Evolutionary conservation across 2,329 filamentous ascomycete genomes (phyloP).

Genomic region (Helminthosporium solani): DNA sequence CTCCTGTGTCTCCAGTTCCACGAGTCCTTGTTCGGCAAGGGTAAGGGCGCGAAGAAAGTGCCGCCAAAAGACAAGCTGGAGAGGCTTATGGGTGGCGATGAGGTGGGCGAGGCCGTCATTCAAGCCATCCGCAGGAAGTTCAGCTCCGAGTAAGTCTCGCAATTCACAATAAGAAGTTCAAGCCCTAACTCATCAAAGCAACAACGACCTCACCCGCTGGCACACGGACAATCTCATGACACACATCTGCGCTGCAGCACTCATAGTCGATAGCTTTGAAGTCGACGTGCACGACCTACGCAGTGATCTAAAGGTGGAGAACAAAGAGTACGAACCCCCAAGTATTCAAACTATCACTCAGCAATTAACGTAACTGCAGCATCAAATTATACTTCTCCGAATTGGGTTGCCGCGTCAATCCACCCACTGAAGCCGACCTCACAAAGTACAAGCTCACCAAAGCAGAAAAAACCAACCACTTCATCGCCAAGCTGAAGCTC

Average conservation of each 20-base stretch:
- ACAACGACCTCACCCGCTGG: constrained; percentile 65
- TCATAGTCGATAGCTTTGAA: constrained; percentile 71
- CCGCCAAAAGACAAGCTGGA: constrained; percentile 66
- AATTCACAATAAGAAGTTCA: not conserved
- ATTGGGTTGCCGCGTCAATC: constrained; percentile 66
- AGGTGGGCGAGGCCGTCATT: constrained; percentile 19
- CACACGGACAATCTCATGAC: constrained; percentile 71
- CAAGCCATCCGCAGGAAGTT: constrained; percentile 62
- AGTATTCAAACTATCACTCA: not conserved
- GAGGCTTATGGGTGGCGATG: constrained; percentile 56
- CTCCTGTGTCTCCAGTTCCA: constrained; percentile 52
- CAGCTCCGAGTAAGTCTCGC: constrained; percentile 38
- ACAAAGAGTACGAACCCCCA: constrained; percentile 54
- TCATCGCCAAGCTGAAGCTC: constrained; percentile 69
- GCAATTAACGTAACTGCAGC: constrained; percentile 25
- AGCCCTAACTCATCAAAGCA: constrained; percentile 21
- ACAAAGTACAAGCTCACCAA: constrained; percentile 60
- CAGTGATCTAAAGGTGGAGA: constrained; percentile 71
- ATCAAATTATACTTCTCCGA: constrained; percentile 72
- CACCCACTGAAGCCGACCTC: constrained; percentile 50
- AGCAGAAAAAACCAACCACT: constrained; percentile 60
- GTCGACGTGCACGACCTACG: constrained; percentile 69
- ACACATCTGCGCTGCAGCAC: constrained; percentile 69
- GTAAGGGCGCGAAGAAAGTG: constrained; percentile 49
- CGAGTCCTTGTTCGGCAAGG: constrained; percentile 38